Evolutionary conservation across 148 eudicot species (phyloP), one percentile per base, ranked within the genome.

Genomic region (Beta vulgaris): DNA sequence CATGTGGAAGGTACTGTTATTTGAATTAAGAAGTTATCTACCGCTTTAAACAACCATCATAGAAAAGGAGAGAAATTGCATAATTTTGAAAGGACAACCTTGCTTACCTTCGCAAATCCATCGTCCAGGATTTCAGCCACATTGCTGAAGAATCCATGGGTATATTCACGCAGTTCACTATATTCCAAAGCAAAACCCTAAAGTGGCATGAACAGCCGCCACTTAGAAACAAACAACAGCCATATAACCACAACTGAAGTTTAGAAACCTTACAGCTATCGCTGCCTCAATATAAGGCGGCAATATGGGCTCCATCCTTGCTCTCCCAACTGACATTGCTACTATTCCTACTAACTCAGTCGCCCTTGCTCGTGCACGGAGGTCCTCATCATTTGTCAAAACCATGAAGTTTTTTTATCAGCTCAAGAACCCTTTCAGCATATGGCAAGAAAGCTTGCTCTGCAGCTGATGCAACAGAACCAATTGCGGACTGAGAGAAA

Each of bases 81-180:
- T 57, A 69, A 13, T 48, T n/a, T 43, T 6, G 0, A 39, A 71
- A 40, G 10, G 53, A 48, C 26, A 49, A 21, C n/a, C n/a, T n/a
- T n/a, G n/a, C 49, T 36, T 85, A 92, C 98, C 96, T 88, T 90
- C 44, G 82, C 77, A 87, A 95, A 90, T 72, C 98, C 92, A 70
- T 92, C 96, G 59, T 87, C 97, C 82, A 95, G 76, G 80, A 95
- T 89, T 82, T 95, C 98, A 57, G 96, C 92, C 58, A 92, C 87
- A 71, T 92, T 95, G 91, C 98, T 95, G 85, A 95, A 92, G 84
- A 95, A 92, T 71, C 98, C 98, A 78, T 95, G 96, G 79, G 97
- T 89, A 75, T 95, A 92, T 84, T 95, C 96, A 68, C 98, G 93
- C 80, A 95, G 93, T 81, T 95, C 98, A 80, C 97, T 95, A 81